These are phyloP conservation scores for Arctium minus DNA, from an alignment of 129 eudicot species.

Conservation along the genomic window DNA sequence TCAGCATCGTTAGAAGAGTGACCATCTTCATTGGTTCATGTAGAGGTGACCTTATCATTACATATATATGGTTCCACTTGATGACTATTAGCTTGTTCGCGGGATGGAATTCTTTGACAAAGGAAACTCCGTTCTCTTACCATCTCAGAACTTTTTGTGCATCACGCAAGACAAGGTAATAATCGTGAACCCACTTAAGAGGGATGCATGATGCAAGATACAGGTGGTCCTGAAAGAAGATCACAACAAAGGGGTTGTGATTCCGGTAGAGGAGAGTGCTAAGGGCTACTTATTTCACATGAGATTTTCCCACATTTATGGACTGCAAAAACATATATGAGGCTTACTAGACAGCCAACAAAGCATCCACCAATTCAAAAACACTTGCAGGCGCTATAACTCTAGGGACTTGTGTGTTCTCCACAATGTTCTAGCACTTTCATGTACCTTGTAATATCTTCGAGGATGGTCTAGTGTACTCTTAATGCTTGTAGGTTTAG, in stretches of 20 bases:
- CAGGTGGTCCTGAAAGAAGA: not conserved
- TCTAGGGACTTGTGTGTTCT: not conserved
- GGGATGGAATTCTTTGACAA: not conserved
- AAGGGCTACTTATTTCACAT: not conserved
- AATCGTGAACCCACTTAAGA: not conserved
- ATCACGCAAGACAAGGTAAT: not conserved
- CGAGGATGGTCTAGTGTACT: not conserved
- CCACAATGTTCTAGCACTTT: not conserved
- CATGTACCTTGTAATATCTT: not conserved
- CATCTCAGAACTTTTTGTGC: not conserved
- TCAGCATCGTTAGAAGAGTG: not conserved
- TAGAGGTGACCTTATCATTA: not conserved
- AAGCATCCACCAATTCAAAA: not conserved
- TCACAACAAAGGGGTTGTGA: not conserved
- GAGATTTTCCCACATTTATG: not conserved
- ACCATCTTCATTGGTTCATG: not conserved
- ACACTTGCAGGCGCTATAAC: not conserved
- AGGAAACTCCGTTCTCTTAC: not conserved
- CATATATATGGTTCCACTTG: not conserved
- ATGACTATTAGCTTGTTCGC: not conserved
- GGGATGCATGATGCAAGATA: not conserved
- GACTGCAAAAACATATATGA: not conserved
- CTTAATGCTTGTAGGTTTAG: not conserved
- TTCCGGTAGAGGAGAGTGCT: not conserved
- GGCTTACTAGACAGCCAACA: not conserved